Evolutionary conservation across 1,284 basidiomycete genomes (phyloP), one percentile per base, ranked within the genome.

Genomic region (Trichosporon sp.): DNA sequence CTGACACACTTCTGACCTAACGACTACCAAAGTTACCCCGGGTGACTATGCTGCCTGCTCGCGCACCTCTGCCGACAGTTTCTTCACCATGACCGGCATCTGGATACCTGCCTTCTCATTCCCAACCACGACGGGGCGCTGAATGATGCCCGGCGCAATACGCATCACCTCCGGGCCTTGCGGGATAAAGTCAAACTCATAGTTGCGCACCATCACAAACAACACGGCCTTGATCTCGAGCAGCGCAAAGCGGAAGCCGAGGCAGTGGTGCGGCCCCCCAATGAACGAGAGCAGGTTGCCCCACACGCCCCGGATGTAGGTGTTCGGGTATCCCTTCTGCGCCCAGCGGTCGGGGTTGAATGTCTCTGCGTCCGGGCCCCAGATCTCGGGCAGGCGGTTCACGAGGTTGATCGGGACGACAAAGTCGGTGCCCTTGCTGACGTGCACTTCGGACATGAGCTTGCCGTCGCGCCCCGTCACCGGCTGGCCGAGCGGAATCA

Each of bases 161-260:
- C 69, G 67, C 35, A 16, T 35, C 4, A 74, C 46, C 11, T 16
- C 1, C n/a, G 70, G 70, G 21, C 59, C 59, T 26, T 19, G 40
- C 8, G 66, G 68, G 12, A 68, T 31, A 21, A 21, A 4, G 21
- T 65, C 48, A 16, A 74, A 68, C 68, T 76, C 75, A 19, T 80
- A 75, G 66, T 72, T 71, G 21, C 81, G 82, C 16, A 71, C 5
- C 26, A 70, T n/a, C 37, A 68, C 86, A 76, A 89, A 90, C 7
- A 90, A 74, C 6, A 90, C 82, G 0, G 86, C 88, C 77, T 90
- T 90, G 81, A 87, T 89, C 78, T 92, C 90, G 32, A 87, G 86
- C 65, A 92, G 76, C 5, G 91, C 90, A 76, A 92, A 92, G 75
- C 87, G 87, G 79, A 88, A 91, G 6, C 91, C 90, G 75, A 92